Percentiles rank a stretch among this genome's conserved stretches.
Evolutionary conservation across 148 eudicot genomes (phyloP).

Genomic region (Arbutus unedo): DNA sequence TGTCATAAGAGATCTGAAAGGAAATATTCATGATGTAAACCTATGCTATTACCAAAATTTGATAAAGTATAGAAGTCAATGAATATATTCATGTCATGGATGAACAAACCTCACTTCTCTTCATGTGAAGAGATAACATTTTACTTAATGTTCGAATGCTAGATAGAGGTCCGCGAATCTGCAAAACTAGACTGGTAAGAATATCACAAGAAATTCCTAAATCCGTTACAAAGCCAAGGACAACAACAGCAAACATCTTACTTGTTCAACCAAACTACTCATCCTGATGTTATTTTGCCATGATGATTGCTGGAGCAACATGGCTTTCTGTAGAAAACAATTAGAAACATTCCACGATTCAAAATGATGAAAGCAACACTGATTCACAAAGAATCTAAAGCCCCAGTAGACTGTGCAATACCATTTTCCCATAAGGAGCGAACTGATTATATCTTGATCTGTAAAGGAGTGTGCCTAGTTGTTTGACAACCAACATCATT

Average conservation of each 20-base stretch:
- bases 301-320: conserved; percentile 90
- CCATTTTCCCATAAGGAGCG: neutral
- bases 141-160: conserved; percentile 76
- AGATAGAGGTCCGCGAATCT: conserved; percentile 93
- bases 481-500: neutral
- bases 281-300: conserved; percentile 96
- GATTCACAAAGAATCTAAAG: neutral
- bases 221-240: conserved; percentile 6
- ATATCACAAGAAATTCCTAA: conserved; percentile 20
- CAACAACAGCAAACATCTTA: conserved; percentile 35
- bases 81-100: conserved; percentile 15
- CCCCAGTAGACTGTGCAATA: neutral
- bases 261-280: conserved; percentile 91
- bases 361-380: neutral
- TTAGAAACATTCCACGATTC: neutral
- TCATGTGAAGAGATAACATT: conserved; percentile 66
- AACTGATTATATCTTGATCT: neutral
- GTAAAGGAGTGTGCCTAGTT: neutral
- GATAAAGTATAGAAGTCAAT: conserved; percentile 7
- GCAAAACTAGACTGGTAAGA: conserved; percentile 30
- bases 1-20: conserved; percentile 75
- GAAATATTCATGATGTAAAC: conserved; percentile 9
- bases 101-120: conserved; percentile 69
- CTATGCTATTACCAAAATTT: neutral
- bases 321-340: conserved; percentile 63